These are phyloP conservation scores for Candida sanyaensis DNA, from an alignment of 1,139 yeast species.

Conservation along the genomic window DNA sequence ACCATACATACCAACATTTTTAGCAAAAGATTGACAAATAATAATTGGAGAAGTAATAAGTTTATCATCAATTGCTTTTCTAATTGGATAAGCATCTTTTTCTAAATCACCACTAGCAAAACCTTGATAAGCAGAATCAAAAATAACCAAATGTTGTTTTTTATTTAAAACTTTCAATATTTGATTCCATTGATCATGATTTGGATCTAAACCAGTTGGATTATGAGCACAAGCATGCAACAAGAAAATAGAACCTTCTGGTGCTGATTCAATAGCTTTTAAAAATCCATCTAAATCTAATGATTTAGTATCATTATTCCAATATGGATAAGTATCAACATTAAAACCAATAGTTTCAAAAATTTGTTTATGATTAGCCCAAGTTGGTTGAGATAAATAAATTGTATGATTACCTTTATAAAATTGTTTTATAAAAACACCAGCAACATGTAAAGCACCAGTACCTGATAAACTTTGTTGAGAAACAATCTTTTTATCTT, in stretches of 20 bases:
- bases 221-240: constrained; percentile 55
- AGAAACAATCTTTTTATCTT: constrained; percentile 61
- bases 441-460: constrained; percentile 92
- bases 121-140: constrained; percentile 53
- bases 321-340: constrained; percentile 74
- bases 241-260: constrained; percentile 71
- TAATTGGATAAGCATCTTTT: constrained; percentile 83
- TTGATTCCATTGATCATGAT: constrained; percentile 42
- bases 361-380: constrained; percentile 94
- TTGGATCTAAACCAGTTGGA: constrained; percentile 53
- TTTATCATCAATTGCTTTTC: constrained; percentile 67
- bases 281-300: constrained; percentile 72
- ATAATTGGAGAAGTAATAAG: constrained; percentile 51
- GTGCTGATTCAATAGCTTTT: constrained; percentile 66
- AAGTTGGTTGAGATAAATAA: constrained; percentile 87
- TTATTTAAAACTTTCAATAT: constrained; percentile 41
- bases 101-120: constrained; percentile 69
- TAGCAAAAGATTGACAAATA: constrained; percentile 96
- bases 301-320: constrained; percentile 62
- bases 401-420: constrained; percentile 51
- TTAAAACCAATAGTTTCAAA: constrained; percentile 67
- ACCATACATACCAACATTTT: constrained; percentile 96
- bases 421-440: constrained; percentile 64
- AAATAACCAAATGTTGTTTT: constrained; percentile 42
- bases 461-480: constrained; percentile 93